phyloP scores from a whole-genome alignment of 2,329 filamentous ascomycete species.

The Bipolaris zeicola region DNA sequence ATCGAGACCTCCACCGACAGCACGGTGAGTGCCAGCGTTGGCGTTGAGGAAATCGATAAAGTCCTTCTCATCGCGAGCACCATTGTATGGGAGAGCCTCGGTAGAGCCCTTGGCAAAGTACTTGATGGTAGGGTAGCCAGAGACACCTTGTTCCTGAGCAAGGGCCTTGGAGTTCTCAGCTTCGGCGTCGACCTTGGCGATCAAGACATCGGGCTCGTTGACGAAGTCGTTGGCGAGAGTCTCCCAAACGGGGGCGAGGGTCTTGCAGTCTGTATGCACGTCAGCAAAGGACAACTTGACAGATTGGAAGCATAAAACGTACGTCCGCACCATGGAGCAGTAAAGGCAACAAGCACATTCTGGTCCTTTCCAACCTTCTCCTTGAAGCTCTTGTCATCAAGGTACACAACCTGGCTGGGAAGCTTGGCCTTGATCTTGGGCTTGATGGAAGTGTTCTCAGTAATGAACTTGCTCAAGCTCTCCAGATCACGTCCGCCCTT shows the following conservation, averaged over 20 bases:
- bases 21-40: conserved; percentile 85
- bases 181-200: conserved; percentile 97
- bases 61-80: conserved; percentile 76
- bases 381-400: conserved; percentile 81
- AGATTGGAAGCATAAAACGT: conserved; percentile 54
- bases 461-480: conserved; percentile 78
- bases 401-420: conserved; percentile 76
- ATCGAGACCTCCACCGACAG: conserved; percentile 79
- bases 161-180: conserved; percentile 80
- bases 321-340: conserved; percentile 98
- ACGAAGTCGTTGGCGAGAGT: conserved; percentile 80
- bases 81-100: conserved; percentile 72
- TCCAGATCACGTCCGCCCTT: conserved; percentile 86
- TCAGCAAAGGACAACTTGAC: conserved; percentile 11
- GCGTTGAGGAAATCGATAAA: conserved; percentile 84
- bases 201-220: conserved; percentile 75
- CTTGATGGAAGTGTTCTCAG: conserved; percentile 85
- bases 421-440: conserved; percentile 74
- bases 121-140: conserved; percentile 95
- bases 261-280: conserved; percentile 82
- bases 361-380: conserved; percentile 80
- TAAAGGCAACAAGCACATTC: conserved; percentile 93
- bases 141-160: conserved; percentile 76
- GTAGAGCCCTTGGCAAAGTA: conserved; percentile 89
- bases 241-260: conserved; percentile 88